Base-by-base conservation (phyloP, 495 filamentous ascomycete species). In the Penicillium verhagenii region DNA sequence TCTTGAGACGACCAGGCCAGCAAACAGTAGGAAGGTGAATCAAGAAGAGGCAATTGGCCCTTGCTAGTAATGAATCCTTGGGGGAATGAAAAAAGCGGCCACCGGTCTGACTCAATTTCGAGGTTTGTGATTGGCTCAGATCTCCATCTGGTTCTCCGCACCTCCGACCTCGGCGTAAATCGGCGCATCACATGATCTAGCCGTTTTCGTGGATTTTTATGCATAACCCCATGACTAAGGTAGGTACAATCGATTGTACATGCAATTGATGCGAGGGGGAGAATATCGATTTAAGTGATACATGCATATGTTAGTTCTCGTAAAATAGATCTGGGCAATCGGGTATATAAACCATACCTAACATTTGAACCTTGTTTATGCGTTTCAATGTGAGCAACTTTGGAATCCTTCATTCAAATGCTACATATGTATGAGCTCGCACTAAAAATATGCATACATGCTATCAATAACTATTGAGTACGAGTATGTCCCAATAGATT, bases 161-260 rank as follows among this genome's bases (percentile, higher is more conserved):
- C 46, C 69, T 74, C 71, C 72, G 72, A 71, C 68, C 66, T 65
- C 64, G 64, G 64, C 61, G 38, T n/a, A 38, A 21, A 20, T 23
- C 47, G 31, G 47, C 19, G 31, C n/a, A 35, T 35, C 54, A 56
- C 47, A 6, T 51, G 54, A 56, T 28, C 20, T 28, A 25, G 10
- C 48, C 31, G 31, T 39, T 19, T 38, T 24, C 26, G 24, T 23
- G 54, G 50, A 46, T 35, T 6, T 21, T 23, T 52, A 23, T 35
- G 33, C 33, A 35, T 16, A n/a, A 35, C 14, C n/a, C n/a, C n/a
- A n/a, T 35, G 33, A 35, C 33, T 35, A 35, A 31, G 33, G 13
- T 16, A 35, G 13, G 16, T 35, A 35, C 5, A 35, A n/a, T n/a
- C n/a, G n/a, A n/a, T n/a, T n/a, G n/a, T n/a, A n/a, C n/a, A n/a